phyloP scores from a whole-genome alignment of 2,329 filamentous ascomycete species.

The Colletotrichum falcatum region DNA sequence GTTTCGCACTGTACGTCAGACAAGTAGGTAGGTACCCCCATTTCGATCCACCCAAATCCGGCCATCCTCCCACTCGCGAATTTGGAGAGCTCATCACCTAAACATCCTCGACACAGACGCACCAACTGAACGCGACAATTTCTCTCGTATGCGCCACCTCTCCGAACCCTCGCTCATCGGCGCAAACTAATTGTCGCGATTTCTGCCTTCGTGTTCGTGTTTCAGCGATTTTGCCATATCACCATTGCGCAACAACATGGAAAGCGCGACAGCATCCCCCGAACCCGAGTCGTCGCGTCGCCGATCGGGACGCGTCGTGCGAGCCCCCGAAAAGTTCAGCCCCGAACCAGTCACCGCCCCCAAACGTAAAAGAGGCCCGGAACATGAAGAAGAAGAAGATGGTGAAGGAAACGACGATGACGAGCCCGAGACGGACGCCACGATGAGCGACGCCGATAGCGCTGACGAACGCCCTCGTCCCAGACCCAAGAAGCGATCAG shows the following conservation, averaged over 20 bases:
- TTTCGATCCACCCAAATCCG: slow-evolving; percentile 16
- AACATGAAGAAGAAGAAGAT: slow-evolving; percentile 62
- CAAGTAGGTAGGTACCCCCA: slow-evolving; percentile 14
- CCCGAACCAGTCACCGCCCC: slow-evolving; percentile 62
- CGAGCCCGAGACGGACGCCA: slow-evolving; percentile 60
- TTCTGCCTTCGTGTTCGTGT: slow-evolving; percentile 16
- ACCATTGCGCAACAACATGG: slow-evolving; percentile 51
- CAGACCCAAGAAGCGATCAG: slow-evolving; percentile 35
- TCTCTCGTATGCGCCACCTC: slow-evolving; percentile 33
- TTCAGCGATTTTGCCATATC: not conserved
- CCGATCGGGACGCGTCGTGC: slow-evolving; percentile 76
- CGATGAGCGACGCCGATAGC: slow-evolving; percentile 62
- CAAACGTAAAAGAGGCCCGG: slow-evolving; percentile 69
- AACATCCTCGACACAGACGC: slow-evolving; percentile 34
- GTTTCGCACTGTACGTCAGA: slow-evolving; percentile 11
- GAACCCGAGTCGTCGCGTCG: slow-evolving; percentile 68
- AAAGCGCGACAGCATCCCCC: slow-evolving; percentile 66
- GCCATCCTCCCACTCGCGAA: slow-evolving; percentile 32
- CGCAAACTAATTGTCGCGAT: slow-evolving; percentile 36
- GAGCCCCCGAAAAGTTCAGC: slow-evolving; percentile 69
- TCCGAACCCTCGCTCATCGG: slow-evolving; percentile 35
- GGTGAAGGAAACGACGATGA: slow-evolving; percentile 61
- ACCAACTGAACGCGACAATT: slow-evolving; percentile 34
- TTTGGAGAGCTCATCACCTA: slow-evolving; percentile 29
- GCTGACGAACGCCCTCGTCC: slow-evolving; percentile 47